phyloP scores from a whole-genome alignment of 163 green algal genomes.

The Scenedesmus sp. region DNA sequence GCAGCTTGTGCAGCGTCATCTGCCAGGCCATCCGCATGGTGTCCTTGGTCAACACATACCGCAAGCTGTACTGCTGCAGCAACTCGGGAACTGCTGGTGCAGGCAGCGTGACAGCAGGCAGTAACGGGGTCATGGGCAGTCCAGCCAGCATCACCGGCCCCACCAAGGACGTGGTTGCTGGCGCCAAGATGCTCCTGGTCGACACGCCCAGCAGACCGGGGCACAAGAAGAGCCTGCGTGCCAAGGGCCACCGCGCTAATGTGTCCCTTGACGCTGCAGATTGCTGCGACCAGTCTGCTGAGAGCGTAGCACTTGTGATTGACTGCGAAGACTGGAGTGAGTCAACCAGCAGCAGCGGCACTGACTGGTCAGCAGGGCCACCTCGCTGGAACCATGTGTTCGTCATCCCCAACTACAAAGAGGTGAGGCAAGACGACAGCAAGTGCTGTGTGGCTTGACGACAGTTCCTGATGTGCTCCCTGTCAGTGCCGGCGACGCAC shows the following conservation, averaged over 20 bases:
- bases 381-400: constrained; percentile 55
- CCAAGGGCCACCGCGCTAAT: constrained; percentile 26
- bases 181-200: constrained; percentile 22
- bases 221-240: constrained; percentile 43
- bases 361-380: constrained; percentile 39
- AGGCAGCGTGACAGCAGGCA: neutral
- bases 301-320: constrained; percentile 38
- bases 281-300: constrained; percentile 4
- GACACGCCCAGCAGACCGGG: constrained; percentile 20
- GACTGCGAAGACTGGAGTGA: constrained; percentile 42
- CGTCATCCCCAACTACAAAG: constrained; percentile 56
- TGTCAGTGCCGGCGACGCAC: neutral
- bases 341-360: constrained; percentile 37
- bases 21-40: constrained; percentile 50
- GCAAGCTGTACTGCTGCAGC: neutral
- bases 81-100: neutral
- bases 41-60: constrained; percentile 24
- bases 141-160: neutral
- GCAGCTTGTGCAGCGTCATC: constrained; percentile 32
- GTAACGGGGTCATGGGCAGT: neutral
- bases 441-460: neutral
- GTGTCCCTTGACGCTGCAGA: constrained; percentile 30
- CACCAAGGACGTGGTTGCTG: constrained; percentile 19
- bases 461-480: neutral
- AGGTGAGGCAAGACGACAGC: constrained; percentile 7